Conservation (phyloP, 2,329 filamentous ascomycete genomes). For the Colletotrichum sp. region DNA sequence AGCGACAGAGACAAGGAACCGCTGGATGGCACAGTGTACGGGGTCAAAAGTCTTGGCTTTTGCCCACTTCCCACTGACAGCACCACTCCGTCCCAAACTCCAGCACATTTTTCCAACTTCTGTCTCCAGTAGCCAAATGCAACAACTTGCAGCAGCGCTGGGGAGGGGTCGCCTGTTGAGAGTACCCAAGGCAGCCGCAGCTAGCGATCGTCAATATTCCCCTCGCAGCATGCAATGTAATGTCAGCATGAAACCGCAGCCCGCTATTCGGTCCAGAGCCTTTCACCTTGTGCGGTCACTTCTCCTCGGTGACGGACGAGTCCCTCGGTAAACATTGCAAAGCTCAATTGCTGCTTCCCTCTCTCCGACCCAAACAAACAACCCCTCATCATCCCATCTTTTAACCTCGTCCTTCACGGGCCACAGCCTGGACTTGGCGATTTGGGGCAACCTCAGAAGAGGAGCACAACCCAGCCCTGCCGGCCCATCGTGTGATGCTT, state of each 20-base stretch:
- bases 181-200: not conserved
- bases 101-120: not conserved
- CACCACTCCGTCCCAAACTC: not conserved
- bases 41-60: not conserved
- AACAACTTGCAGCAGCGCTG: not conserved
- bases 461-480: not conserved
- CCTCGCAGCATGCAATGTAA: conserved; percentile 12
- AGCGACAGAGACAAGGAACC: not conserved
- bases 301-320: not conserved
- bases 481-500: conserved; percentile 8
- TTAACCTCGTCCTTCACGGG: not conserved
- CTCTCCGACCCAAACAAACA: not conserved
- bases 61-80: not conserved
- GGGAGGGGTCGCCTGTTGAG: not conserved
- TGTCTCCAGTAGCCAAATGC: not conserved
- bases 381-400: not conserved
- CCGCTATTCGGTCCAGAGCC: not conserved
- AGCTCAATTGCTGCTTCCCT: not conserved
- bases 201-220: not conserved
- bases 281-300: not conserved
- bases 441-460: not conserved
- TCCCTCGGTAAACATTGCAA: not conserved
- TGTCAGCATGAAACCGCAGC: conserved; percentile 13
- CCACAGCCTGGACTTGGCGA: conserved; percentile 4
- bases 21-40: not conserved